phyloP scores from a whole-genome alignment of 1,284 basidiomycete species.

The Heliocybe sulcata region DNA sequence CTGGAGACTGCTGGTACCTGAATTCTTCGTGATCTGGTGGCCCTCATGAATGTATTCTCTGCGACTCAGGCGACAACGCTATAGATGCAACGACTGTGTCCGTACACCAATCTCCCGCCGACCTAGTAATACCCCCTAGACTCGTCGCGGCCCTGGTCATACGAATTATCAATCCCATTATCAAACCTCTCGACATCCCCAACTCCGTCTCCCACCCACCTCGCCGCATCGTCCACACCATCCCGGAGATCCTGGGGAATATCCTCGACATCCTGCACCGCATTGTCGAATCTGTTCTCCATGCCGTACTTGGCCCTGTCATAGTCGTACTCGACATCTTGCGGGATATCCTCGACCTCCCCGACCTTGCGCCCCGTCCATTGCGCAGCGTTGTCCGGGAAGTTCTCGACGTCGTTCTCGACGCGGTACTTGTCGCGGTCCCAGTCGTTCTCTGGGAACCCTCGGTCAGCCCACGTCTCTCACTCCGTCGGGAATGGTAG shows the following conservation, averaged over 20 bases:
- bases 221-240: background rate
- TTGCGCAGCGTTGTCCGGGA: background rate
- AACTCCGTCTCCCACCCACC: background rate
- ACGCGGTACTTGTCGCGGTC: constrained; percentile 1
- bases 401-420: background rate
- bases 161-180: background rate
- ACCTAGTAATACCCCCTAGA: background rate
- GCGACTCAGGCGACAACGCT: no score
- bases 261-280: background rate
- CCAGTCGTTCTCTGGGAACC: background rate
- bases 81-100: background rate
- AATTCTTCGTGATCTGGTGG: no score
- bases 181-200: constrained; percentile 1
- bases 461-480: background rate
- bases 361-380: background rate
- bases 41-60: no score
- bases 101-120: background rate
- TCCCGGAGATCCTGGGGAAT: background rate
- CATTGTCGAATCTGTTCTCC: background rate
- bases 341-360: background rate
- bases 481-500: no score
- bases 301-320: background rate
- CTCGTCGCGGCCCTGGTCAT: background rate
- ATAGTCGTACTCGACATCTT: background rate
- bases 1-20: no score